Evolutionary conservation across 148 eudicot species (phyloP).

Genomic region (Chenopodium album): DNA sequence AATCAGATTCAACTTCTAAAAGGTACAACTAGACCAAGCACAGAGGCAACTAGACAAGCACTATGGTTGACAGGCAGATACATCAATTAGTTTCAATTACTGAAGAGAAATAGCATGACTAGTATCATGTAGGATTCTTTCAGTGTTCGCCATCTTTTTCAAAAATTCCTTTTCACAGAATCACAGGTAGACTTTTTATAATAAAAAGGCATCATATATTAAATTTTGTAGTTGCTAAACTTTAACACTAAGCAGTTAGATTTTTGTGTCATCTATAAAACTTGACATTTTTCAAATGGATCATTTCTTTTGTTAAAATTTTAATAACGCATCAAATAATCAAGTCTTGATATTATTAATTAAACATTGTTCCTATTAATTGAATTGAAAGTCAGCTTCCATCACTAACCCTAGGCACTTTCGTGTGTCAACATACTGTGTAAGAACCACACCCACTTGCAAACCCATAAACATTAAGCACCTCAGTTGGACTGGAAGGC

Average conservation of each 20-base stretch:
- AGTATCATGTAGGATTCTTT: neutral
- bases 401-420: neutral
- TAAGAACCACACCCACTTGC: neutral
- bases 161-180: neutral
- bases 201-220: neutral
- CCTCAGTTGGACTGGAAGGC: neutral
- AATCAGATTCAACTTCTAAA: neutral
- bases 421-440: neutral
- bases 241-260: neutral
- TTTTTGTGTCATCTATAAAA: neutral
- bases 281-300: neutral
- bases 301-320: neutral
- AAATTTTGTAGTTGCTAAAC: neutral
- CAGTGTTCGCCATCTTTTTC: neutral
- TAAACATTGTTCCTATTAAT: no score
- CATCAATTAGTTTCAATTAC: neutral
- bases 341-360: no score
- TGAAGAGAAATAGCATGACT: neutral
- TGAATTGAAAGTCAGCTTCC: neutral
- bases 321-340: no score
- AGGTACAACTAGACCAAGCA: neutral
- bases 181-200: neutral
- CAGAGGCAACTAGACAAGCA: neutral
- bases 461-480: neutral
- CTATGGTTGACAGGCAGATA: neutral